Base-by-base conservation (phyloP, 371 early-diverging fungal genomes). In the Rhizopus microsporus region DNA sequence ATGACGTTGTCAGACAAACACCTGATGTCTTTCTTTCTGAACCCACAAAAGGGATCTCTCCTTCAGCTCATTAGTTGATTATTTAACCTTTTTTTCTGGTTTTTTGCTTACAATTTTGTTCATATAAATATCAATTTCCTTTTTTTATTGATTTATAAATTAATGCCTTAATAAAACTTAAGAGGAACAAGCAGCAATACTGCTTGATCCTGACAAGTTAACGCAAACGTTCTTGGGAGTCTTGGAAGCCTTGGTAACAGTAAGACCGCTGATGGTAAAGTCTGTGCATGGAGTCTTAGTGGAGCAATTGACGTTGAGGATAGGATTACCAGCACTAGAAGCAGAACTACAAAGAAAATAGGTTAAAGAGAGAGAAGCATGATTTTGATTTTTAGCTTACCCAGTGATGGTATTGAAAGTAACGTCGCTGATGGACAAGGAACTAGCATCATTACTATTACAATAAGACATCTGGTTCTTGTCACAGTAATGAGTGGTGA, bases 401-500 rank as follows among this genome's bases (percentile, higher is more conserved):
- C 72, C 73, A 40, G 48, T 57, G 13, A 72, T 54, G 30, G 58
- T 54, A 9, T 63, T 56, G 15, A 72, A 61, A 7, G 33, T 61
- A 34, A 69, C 59, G 51, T 56, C 62, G 10, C 54, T 58, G 16
- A 72, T 69, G 29, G 67, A 39, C 49, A 69, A 60, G 0, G 70
- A 72, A 7, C 42, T 31, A 8, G 45, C 30, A 49, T 69, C 63
- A n/a, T 60, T 60, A 16, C 51, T 54, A 8, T 39, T 56, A 38
- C 73, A 72, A 47, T 59, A 64, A 5, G 56, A 51, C 50, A 46
- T 32, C 32, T 67, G 62, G 42, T 67, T 61, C 35, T 56, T 38
- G 31, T 73, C 71, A 57, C 71, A 72, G 38, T 69, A 72, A 44
- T 69, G 73, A 7, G 73, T 69, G 16, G 73, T 69, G n/a, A 72